Evolutionary conservation across 768 basidiomycete species (phyloP).

Genomic region (Tulasnella sp.): DNA sequence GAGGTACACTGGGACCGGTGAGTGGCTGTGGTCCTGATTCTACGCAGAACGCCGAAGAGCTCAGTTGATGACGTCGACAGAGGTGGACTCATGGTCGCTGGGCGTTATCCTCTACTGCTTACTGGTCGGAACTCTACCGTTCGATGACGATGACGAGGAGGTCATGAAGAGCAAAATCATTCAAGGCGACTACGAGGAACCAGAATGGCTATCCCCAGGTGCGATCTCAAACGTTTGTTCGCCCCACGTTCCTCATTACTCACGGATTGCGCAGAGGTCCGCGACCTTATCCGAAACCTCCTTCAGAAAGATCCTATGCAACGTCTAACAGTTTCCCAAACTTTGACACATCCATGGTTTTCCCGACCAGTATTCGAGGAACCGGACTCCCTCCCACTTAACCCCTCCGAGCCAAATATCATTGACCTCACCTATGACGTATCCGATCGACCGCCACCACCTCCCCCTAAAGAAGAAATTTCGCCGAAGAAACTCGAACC

Average conservation of each 20-base stretch:
- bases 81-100: conserved; percentile 93
- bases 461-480: not conserved
- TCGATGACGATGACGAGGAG: conserved; percentile 79
- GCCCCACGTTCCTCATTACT: not conserved
- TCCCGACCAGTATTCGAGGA: conserved; percentile 20
- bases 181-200: conserved; percentile 79
- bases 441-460: not conserved
- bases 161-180: conserved; percentile 79
- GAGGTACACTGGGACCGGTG: conserved; percentile 85
- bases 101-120: conserved; percentile 86
- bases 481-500: not conserved
- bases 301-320: conserved; percentile 65
- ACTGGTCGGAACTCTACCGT: conserved; percentile 79
- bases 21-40: conserved; percentile 21
- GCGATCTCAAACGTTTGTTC: not conserved
- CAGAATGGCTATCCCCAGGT: conserved; percentile 85
- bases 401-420: not conserved
- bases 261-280: conserved; percentile 48
- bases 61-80: conserved; percentile 29
- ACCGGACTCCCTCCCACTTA: not conserved
- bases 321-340: conserved; percentile 72
- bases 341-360: conserved; percentile 84
- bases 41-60: not conserved
- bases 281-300: conserved; percentile 66
- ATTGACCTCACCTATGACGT: conserved; percentile 10